Base-by-base conservation (phyloP, 169 alveolate genomes). In the Theileria annulata region DNA sequence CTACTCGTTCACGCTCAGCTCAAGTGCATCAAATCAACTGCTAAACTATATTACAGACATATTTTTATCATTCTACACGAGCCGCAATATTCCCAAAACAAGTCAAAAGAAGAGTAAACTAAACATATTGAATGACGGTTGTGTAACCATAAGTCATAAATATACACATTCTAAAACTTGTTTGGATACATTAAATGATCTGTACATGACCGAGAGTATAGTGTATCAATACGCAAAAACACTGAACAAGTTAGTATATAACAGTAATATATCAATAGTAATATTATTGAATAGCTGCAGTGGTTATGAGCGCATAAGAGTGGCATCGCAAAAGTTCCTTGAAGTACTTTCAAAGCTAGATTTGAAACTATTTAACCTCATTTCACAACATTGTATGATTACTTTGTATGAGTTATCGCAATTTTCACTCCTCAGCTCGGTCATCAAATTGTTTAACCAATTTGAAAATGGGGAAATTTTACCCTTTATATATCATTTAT, bases 261-360 rank as follows among this genome's bases (percentile, higher is more conserved):
- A 56, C 66, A 56, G 66, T 56, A 56, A 56, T 15, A 56, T 56
- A 25, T 56, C 66, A 56, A 25, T 56, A 25, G n/a, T 25, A 25
- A 19, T 56, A 25, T 15, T 56, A 8, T 19, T 56, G 35, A 56
- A 25, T 25, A 56, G 66, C n/a, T 56, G 66, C 28, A 25, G 66
- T 25, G 66, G 66, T 1, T 19, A 21, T 25, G 66, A 56, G n/a
- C 27, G 66, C 10, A 4, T 56, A 25, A 1, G 66, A 25, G 31
- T 21, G 31, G 66, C 66, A 25, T 56, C 66, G 10, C 66, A 21
- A 25, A 56, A 56, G 66, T 56, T 21, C n/a, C 66, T 56, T 19
- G 66, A 56, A 25, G 17, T 56, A 56, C 66, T 56, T 56, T 21
- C 27, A 8, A 56, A 25, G 30, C 31, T 56, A 4, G 66, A 56